A percentile compares a stretch with the other conserved stretches of the same genome.
These are phyloP conservation scores for Rhododendron simsii DNA, from an alignment of 148 eudicot genomes.

Conservation along the genomic window DNA sequence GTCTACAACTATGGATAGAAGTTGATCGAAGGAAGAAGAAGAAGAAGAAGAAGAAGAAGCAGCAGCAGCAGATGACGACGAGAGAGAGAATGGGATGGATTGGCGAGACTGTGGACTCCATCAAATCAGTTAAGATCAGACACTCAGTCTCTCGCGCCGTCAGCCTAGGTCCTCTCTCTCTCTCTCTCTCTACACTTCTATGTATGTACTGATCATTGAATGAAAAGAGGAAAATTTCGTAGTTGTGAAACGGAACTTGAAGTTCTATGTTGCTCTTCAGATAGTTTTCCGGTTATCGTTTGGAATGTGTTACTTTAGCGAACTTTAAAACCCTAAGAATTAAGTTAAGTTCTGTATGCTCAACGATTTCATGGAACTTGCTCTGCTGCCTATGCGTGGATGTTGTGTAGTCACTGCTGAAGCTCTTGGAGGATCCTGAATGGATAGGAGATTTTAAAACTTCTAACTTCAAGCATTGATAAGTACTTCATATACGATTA, in stretches of 20 bases:
- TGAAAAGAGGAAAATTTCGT: background rate
- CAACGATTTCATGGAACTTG: background rate
- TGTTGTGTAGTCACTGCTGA: background rate
- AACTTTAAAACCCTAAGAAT: background rate
- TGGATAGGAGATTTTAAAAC: background rate
- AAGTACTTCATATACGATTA: background rate
- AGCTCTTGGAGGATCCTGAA: background rate
- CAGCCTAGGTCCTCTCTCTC: constrained; percentile 35
- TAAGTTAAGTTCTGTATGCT: background rate
- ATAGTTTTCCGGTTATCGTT: background rate
- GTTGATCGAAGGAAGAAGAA: background rate
- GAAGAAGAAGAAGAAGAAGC: background rate
- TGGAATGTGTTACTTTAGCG: background rate
- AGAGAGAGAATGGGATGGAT: constrained; percentile 39
- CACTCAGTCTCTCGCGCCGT: constrained; percentile 44
- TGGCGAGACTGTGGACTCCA: constrained; percentile 39
- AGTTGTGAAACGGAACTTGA: background rate
- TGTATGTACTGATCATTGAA: background rate
- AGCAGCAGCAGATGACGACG: background rate
- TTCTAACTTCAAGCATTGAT: background rate
- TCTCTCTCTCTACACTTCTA: background rate
- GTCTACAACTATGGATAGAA: background rate
- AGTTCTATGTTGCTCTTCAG: background rate
- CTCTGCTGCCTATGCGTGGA: background rate
- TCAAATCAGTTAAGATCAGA: constrained; percentile 43